Base-by-base conservation (phyloP, 2,329 filamentous ascomycete genomes). In the Laburnicola sp. region DNA sequence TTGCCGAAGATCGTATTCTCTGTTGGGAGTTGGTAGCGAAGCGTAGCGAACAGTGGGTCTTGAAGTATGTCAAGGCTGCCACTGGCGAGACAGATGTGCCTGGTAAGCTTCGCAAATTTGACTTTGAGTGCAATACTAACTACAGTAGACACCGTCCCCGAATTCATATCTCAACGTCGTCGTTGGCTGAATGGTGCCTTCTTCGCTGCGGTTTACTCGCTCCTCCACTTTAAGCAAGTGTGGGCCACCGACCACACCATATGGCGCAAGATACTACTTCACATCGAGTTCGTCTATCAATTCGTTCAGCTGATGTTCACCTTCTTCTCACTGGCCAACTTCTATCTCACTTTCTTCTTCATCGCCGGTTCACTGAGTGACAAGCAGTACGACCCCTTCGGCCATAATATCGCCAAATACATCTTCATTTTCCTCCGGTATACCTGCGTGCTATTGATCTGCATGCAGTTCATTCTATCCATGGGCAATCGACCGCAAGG, bases 281-380 rank as follows among this genome's bases (percentile, higher is more conserved):
- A 97, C 73, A 85, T 97, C 63, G 94, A 99, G 72, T 97, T 97
- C 69, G 74, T 96, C 61, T 99, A 99, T 74, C 94, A 99, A 72
- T 87, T 96, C 70, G 82, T 97, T 62, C 89, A 91, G 68, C 84
- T 99, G 10, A 74, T 96, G 54, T 99, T 99, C 78, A 99, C 94
- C 39, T 99, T 91, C 78, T 97, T 99, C 78, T 96, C 93, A 8
- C 85, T 99, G 61, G 92, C 93, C 73, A 99, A 99, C 79, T 99
- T 97, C 80, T 99, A 97, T 74, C 86, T 99, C 45, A 96, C 92
- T 51, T 99, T 99, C 77, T 99, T 92, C 82, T 99, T 99, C 78
- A 87, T 99, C 60, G 91, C 91, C 22, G 94, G 94, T 37, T 95
- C 92, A 35, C 81, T 99, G 11, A 83, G 88, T 0, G 91, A 97